Conservation (phyloP, 2,329 filamentous ascomycete species). For the Cordyceps sp. region DNA sequence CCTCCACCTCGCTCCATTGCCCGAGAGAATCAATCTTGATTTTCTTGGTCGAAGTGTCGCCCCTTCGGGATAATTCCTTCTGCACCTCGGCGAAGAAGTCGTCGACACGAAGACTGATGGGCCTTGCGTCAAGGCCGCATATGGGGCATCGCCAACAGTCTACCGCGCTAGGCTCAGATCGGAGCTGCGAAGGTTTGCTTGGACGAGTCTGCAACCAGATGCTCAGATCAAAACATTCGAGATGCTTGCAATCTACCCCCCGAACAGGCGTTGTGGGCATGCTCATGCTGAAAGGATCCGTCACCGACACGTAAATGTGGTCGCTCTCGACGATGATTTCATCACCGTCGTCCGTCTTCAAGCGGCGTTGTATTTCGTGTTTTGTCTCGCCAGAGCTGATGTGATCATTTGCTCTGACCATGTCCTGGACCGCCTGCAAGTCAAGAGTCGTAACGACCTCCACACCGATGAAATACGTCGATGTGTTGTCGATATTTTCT, state of each 20-base stretch:
- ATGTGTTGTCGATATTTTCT: slow-evolving; percentile 9
- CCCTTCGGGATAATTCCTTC: slow-evolving; percentile 22
- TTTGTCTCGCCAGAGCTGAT: slow-evolving; percentile 32
- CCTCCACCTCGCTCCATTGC: slow-evolving; percentile 15
- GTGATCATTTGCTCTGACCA: slow-evolving; percentile 18
- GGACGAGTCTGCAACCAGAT: slow-evolving; percentile 59
- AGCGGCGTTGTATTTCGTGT: slow-evolving; percentile 34
- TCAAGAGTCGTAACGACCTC: slow-evolving; percentile 47
- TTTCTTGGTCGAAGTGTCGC: slow-evolving; percentile 10
- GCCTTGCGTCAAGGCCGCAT: slow-evolving; percentile 62
- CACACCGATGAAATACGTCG: slow-evolving; percentile 44
- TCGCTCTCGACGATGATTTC: slow-evolving; percentile 43
- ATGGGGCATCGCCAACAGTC: slow-evolving; percentile 82
- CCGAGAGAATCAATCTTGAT: slow-evolving; percentile 15
- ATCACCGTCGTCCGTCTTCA: slow-evolving; percentile 27
- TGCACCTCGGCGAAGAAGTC: slow-evolving; percentile 53
- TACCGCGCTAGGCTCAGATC: slow-evolving; percentile 32
- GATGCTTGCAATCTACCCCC: slow-evolving; percentile 51
- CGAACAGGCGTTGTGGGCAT: slow-evolving; percentile 60
- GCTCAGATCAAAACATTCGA: slow-evolving; percentile 80
- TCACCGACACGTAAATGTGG: slow-evolving; percentile 39
- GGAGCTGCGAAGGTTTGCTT: slow-evolving; percentile 17
- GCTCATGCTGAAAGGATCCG: slow-evolving; percentile 47
- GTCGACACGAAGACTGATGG: slow-evolving; percentile 53
- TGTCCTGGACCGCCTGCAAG: slow-evolving; percentile 24